Percentiles rank a stretch among this genome's conserved stretches.
These are phyloP conservation scores for Syzygium jambos DNA, from an alignment of 345 rosid genomes.

Conservation along the genomic window DNA sequence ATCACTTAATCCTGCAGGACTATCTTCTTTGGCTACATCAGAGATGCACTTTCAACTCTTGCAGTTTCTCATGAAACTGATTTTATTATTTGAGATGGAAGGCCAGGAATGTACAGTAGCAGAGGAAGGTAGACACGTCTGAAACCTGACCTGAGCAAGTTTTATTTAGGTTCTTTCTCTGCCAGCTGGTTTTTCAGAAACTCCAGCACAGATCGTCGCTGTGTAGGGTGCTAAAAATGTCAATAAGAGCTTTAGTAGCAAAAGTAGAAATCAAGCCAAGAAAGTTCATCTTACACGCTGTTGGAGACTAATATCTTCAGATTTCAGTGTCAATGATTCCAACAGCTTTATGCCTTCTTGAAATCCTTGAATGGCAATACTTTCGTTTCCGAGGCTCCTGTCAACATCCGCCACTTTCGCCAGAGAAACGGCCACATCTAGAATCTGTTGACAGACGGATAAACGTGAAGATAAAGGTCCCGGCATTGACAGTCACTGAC, in stretches of 20 bases:
- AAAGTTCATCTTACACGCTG: slow-evolving; percentile 46
- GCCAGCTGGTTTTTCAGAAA: slow-evolving; percentile 66
- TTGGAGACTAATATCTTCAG: slow-evolving; percentile 62
- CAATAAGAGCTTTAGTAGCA: neutral
- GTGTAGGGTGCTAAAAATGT: slow-evolving; percentile 14
- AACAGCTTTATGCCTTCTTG: slow-evolving; percentile 71
- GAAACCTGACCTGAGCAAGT: neutral
- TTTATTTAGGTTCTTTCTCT: slow-evolving; percentile 31
- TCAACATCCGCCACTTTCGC: slow-evolving; percentile 95
- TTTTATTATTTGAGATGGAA: slow-evolving; percentile 3
- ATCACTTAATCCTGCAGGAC: neutral
- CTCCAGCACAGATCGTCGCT: slow-evolving; percentile 73
- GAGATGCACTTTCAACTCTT: neutral
- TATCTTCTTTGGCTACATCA: neutral
- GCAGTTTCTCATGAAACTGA: neutral
- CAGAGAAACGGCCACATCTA: slow-evolving; percentile 61
- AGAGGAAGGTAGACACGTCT: neutral
- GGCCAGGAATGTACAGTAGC: neutral
- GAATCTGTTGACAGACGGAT: neutral
- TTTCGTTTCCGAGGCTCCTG: slow-evolving; percentile 58
- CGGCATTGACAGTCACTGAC: neutral
- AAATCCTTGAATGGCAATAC: slow-evolving; percentile 58
- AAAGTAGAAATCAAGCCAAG: neutral
- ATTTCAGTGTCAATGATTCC: slow-evolving; percentile 57
- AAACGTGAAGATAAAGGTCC: neutral